Base-by-base conservation (phyloP, 106 monocot species). In the Iris macrosiphon region DNA sequence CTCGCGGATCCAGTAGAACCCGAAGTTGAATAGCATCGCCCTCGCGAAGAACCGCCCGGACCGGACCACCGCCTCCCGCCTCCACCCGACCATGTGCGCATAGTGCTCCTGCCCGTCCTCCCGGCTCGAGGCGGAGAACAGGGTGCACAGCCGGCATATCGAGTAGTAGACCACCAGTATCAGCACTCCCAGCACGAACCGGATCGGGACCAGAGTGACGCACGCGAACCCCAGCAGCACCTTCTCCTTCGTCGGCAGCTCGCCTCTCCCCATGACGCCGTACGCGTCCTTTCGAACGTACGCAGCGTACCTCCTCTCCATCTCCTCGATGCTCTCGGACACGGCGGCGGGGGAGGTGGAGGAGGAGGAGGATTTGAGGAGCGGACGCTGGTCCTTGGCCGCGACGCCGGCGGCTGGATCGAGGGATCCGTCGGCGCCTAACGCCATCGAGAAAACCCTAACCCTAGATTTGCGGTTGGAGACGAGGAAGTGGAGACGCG, bases 1-100 rank as follows among this genome's bases (percentile, higher is more conserved):
- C 72, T 83, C 92, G 11, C 25, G 26, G 44, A 87, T 93, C 79
- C 83, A 80, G 52, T 83, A 93, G 39, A 93, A 87, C 15, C 92
- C 92, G 17, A 93, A 51, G 24, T 68, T 58, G 55, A 93, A 83
- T 15, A 93, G 70, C 79, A 93, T 70, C 12, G 22, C 54, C 67
- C 92, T 83, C 3, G 87, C 65, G 18, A 77, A 43, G 43, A 80
- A 74, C 33, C 65, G 55, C 59, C 92, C 92, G 11, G 32, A 58
- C 29, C 71, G 53, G 6, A 87, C 83, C 13, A 93, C 79, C 27
- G 63, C 74, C 58, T 53, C 68, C 49, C 92, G 47, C 57, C 87
- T 79, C 92, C 92, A 93, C 43, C 87, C 83, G 3, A 57, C 73
- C 76, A 93, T 64, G 39, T 69, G 79, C 0, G 74, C 69, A 32